Evolutionary conservation across 148 eudicot genomes (phyloP).

Genomic region (Heliosperma pusillum): DNA sequence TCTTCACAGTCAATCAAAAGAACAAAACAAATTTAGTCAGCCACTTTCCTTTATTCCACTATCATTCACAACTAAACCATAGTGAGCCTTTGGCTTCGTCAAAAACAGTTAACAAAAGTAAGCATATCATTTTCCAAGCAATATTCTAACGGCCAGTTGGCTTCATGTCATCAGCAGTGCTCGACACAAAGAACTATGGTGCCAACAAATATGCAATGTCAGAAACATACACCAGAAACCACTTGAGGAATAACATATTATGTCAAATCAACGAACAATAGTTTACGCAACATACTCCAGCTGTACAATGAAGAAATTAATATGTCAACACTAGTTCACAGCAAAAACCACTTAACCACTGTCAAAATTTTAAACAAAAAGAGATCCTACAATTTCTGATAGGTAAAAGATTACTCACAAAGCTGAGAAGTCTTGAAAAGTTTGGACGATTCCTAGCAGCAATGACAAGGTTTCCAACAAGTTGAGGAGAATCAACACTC

Average conservation of each 20-base stretch:
- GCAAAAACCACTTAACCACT: not conserved
- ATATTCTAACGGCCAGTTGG: not conserved
- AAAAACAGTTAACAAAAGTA: not conserved
- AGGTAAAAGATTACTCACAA: slow-evolving; percentile 55
- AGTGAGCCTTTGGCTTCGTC: no score
- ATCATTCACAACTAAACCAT: not conserved
- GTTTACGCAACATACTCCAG: not conserved
- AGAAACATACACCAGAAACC: not conserved
- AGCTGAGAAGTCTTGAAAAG: slow-evolving; percentile 59
- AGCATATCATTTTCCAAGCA: not conserved
- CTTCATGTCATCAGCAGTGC: not conserved
- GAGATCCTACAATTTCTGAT: not conserved
- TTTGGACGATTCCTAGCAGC: slow-evolving; percentile 64
- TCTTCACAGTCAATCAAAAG: not conserved
- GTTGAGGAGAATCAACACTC: slow-evolving; percentile 64
- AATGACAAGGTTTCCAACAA: slow-evolving; percentile 61
- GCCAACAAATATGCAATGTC: not conserved
- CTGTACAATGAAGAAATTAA: not conserved
- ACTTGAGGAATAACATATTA: not conserved
- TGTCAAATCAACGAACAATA: not conserved
- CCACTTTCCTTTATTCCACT: not conserved
- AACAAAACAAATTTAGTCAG: not conserved
- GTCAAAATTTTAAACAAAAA: not conserved
- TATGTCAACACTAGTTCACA: slow-evolving; percentile 16
- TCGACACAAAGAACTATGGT: not conserved